Conservation (phyloP, 768 basidiomycete genomes). For the Trametes sanguinea region DNA sequence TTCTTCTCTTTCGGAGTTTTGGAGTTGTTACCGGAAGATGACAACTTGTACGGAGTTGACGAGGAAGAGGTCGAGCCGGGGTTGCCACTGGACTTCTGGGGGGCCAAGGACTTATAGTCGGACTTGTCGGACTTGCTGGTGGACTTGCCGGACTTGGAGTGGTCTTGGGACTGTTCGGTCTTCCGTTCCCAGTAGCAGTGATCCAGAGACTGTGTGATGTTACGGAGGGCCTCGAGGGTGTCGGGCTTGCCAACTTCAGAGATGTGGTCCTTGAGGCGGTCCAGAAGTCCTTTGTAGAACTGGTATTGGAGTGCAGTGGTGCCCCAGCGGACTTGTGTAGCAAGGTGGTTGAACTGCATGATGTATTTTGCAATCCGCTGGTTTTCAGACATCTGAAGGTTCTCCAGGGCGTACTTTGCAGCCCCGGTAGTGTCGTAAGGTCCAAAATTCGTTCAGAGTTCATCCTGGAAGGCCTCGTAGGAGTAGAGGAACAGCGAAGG, state of each 20-base stretch:
- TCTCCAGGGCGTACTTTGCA: background rate
- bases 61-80: no score
- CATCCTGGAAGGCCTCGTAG: background rate
- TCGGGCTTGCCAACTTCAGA: conserved; percentile 5
- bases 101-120: background rate
- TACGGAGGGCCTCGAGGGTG: background rate
- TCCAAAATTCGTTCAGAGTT: background rate
- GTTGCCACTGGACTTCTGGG: background rate
- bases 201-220: conserved; percentile 13
- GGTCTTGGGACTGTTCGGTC: background rate
- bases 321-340: conserved; percentile 9
- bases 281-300: conserved; percentile 19
- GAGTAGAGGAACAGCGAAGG: background rate
- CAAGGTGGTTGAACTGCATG: conserved; percentile 7
- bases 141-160: no score
- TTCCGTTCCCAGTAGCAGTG: conserved; percentile 22
- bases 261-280: conserved; percentile 19
- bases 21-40: no score
- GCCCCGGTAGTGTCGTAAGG: background rate
- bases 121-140: background rate
- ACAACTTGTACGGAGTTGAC: no score
- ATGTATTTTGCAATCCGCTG: conserved; percentile 4
- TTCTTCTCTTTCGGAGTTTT: no score
- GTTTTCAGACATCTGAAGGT: background rate
- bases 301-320: conserved; percentile 15